Conservation (phyloP, 495 filamentous ascomycete species). For the Penicillium taxi region DNA sequence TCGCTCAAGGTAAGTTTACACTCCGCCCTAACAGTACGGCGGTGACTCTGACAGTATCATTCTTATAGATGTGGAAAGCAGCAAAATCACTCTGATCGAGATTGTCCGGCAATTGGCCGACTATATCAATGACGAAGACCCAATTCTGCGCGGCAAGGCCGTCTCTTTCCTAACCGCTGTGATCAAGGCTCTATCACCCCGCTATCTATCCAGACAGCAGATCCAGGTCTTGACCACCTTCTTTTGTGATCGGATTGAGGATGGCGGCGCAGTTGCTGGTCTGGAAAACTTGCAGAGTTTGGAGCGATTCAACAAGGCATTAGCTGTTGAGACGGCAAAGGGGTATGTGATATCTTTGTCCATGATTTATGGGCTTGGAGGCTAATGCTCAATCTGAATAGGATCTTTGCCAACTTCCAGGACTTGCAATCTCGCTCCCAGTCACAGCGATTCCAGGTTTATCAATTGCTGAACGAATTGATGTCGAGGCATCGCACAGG, state of each 20-base stretch:
- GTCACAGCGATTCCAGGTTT: slow-evolving; percentile 53
- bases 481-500: slow-evolving; percentile 56
- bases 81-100: slow-evolving; percentile 56
- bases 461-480: slow-evolving; percentile 56
- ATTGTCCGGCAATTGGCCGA: slow-evolving; percentile 60
- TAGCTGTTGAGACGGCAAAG: slow-evolving; percentile 41
- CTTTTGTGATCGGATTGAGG: slow-evolving; percentile 54
- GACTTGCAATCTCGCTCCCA: slow-evolving; percentile 58
- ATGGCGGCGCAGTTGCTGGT: slow-evolving; percentile 48
- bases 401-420: slow-evolving; percentile 43
- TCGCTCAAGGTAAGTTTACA: slow-evolving; percentile 45
- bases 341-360: slow-evolving; percentile 30
- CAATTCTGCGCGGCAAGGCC: slow-evolving; percentile 53
- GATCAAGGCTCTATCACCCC: slow-evolving; percentile 48
- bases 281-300: slow-evolving; percentile 39
- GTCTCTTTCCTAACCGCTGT: slow-evolving; percentile 62
- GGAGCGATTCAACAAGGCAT: slow-evolving; percentile 41
- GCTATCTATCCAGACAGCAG: slow-evolving; percentile 59
- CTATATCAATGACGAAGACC: slow-evolving; percentile 65
- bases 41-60: slow-evolving; percentile 9
- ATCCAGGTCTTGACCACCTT: slow-evolving; percentile 52
- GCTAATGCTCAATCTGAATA: slow-evolving; percentile 23
- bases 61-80: slow-evolving; percentile 50
- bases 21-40: slow-evolving; percentile 14
- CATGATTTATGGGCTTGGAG: background rate